Base-by-base conservation (phyloP, 2,329 filamentous ascomycete species). In the Fusarium sp. region DNA sequence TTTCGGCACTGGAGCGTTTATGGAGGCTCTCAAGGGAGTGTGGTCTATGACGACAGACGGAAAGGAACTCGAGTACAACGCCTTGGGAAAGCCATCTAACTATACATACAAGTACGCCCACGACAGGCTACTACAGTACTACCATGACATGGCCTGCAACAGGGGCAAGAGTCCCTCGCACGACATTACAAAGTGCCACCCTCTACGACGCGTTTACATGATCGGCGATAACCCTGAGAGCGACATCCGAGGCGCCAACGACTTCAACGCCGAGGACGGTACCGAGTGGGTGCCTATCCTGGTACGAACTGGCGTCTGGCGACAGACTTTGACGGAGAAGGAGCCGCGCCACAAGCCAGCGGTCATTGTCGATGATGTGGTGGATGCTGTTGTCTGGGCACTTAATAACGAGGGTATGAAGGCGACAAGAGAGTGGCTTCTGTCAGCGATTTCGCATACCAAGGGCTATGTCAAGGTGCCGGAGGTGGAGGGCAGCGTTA, bases 1-100 rank as follows among this genome's bases (percentile, higher is more conserved):
- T 6, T 89, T 98, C 47, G 97, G 96, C 1, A 97, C 98, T 82
- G 97, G 97, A 20, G 95, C 94, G 1, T 98, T 98, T 83, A 90
- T 94, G 71, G 93, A 93, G 52, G 94, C 95, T 0, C 84, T 98
- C 17, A 90, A 92, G 73, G 95, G 95, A 1, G 88, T 97, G 1
- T 98, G 95, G 95, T 82, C 85, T 7, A 90, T 91, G 22, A 85
- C 94, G 6, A 97, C 94, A 0, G 87, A 87, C 12, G 91, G 90
- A 5, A 86, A 87, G 56, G 80, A 88, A 77, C 82, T 97, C 61
- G 81, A 87, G 63, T 90, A 90, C 72, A 90, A 87, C 1, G 87
- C 94, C 15, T 92, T 98, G 75, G 97, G 97, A 3, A 98, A 99
- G 83, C 97, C 97, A 15, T 90, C 91, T 67, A 84, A 86, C 52